A percentile compares a stretch with the other conserved stretches of the same genome.
Evolutionary conservation across 106 monocot species (phyloP).

Genomic region (Platanthera guangdongensis): DNA sequence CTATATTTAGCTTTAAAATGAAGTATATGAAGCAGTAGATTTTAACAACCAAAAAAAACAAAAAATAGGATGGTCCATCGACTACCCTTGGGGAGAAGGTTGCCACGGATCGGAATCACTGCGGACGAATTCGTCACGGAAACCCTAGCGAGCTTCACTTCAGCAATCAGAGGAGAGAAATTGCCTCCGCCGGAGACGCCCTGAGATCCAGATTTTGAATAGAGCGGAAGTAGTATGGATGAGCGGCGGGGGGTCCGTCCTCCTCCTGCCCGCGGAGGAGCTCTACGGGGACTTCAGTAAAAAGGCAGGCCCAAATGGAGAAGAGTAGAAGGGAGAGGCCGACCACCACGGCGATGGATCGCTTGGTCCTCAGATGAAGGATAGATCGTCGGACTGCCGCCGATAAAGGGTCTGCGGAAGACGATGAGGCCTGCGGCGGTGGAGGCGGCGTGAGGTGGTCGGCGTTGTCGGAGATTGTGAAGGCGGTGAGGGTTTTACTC

Average conservation of each 20-base stretch:
- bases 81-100: conserved; percentile 31
- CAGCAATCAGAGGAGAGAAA: background rate
- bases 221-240: conserved; percentile 30
- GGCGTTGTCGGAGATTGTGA: conserved; percentile 11
- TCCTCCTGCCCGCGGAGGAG: conserved; percentile 4
- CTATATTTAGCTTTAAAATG: no score
- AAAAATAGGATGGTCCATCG: background rate
- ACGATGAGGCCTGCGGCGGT: background rate
- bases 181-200: conserved; percentile 3
- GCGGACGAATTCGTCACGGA: conserved; percentile 14
- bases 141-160: conserved; percentile 14
- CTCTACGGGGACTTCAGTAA: conserved; percentile 19
- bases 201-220: conserved; percentile 22
- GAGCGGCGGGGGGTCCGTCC: conserved; percentile 4
- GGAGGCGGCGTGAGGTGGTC: background rate
- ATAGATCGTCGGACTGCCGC: background rate
- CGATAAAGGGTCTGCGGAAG: background rate
- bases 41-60: no score
- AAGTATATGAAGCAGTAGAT: no score
- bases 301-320: conserved; percentile 18
- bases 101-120: conserved; percentile 23
- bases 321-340: conserved; percentile 13
- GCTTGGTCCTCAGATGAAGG: conserved; percentile 8
- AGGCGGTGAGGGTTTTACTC: conserved; percentile 26
- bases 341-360: conserved; percentile 9